Evolutionary conservation across 257 asterid species (phyloP).

Genomic region (Perilla frutescens): DNA sequence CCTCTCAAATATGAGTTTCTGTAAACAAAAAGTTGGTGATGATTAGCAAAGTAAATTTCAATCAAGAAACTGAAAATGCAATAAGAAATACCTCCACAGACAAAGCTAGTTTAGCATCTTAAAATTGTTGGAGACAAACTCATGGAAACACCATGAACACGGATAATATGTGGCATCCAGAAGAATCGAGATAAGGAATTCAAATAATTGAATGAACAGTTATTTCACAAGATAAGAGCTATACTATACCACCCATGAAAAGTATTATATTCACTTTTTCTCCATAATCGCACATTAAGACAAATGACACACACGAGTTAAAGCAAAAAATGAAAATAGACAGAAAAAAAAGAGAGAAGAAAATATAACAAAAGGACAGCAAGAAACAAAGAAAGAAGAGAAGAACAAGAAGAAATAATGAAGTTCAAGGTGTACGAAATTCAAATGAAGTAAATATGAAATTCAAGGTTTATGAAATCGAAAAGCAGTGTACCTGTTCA

Average conservation of each 20-base stretch:
- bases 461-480: slow-evolving; percentile 7
- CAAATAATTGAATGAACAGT: not conserved
- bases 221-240: slow-evolving; percentile 26
- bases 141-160: slow-evolving; percentile 21
- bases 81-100: slow-evolving; percentile 19
- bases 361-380: too few relatives aligned
- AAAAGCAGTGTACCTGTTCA: slow-evolving; percentile 71
- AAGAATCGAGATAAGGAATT: slow-evolving; percentile 14
- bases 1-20: slow-evolving; percentile 96
- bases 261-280: not conserved
- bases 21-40: slow-evolving; percentile 35
- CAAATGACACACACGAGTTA: not conserved
- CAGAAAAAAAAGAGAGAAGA: slow-evolving; percentile 1
- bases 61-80: slow-evolving; percentile 20
- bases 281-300: slow-evolving; percentile 9
- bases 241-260: slow-evolving; percentile 18
- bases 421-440: slow-evolving; percentile 12
- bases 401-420: slow-evolving; percentile 5
- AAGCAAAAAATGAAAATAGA: slow-evolving; percentile 9
- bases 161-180: slow-evolving; percentile 5
- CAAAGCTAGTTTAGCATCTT: slow-evolving; percentile 23
- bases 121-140: slow-evolving; percentile 16
- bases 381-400: not conserved
- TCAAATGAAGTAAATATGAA: slow-evolving; percentile 5
- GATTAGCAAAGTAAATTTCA: slow-evolving; percentile 28